Evolutionary conservation across 768 basidiomycete genomes (phyloP).

Genomic region (Fomitopsis serialis): DNA sequence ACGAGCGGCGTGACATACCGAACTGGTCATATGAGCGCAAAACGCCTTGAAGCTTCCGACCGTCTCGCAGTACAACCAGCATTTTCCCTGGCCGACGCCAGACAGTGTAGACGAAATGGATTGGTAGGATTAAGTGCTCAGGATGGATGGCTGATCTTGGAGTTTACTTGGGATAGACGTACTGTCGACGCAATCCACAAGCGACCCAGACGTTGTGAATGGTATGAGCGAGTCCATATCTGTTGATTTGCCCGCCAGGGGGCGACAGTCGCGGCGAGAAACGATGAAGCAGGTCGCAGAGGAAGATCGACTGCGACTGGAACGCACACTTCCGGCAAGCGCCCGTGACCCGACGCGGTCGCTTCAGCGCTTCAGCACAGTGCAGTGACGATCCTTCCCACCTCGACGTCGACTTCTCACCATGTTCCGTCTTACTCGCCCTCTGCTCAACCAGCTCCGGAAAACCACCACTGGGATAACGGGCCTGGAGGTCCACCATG

Average conservation of each 20-base stretch:
- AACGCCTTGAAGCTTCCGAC: slow-evolving; percentile 93
- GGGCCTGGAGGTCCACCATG: slow-evolving; percentile 78
- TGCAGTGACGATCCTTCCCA: not conserved
- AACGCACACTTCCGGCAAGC: not conserved
- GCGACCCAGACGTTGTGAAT: slow-evolving; percentile 97
- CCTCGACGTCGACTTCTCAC: too few relatives aligned
- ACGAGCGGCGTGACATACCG: slow-evolving; percentile 45
- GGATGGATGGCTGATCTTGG: slow-evolving; percentile 19
- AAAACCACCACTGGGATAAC: slow-evolving; percentile 84
- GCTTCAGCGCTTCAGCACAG: too few relatives aligned
- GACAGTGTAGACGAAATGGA: slow-evolving; percentile 18
- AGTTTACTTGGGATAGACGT: slow-evolving; percentile 60
- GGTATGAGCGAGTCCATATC: slow-evolving; percentile 93
- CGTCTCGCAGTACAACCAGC: slow-evolving; percentile 94
- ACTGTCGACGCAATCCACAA: slow-evolving; percentile 99
- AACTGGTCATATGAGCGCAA: slow-evolving; percentile 98
- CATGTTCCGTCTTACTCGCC: slow-evolving; percentile 78
- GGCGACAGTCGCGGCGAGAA: not conserved
- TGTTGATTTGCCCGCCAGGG: not conserved
- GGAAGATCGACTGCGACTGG: not conserved
- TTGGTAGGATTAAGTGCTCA: slow-evolving; percentile 18
- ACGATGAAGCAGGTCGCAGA: not conserved
- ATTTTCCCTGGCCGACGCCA: slow-evolving; percentile 78
- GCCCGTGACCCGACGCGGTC: too few relatives aligned
- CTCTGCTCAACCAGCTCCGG: slow-evolving; percentile 54